Evolutionary conservation across 169 alveolate genomes (phyloP).

Genomic region (Plasmodium inui): DNA sequence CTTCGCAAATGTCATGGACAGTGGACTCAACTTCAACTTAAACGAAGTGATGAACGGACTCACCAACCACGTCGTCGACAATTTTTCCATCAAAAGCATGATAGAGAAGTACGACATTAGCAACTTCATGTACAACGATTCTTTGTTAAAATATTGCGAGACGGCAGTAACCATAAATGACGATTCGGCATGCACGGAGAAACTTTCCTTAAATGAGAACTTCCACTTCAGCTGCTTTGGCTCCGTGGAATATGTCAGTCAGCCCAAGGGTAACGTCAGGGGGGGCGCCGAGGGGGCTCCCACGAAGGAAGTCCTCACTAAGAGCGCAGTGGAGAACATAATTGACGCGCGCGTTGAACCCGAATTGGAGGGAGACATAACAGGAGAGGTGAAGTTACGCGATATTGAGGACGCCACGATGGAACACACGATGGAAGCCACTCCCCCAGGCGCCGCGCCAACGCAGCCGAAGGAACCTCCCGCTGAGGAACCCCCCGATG

Average conservation of each 20-base stretch:
- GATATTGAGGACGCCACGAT: not conserved
- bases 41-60: slow-evolving; percentile 15
- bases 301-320: not conserved
- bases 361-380: not conserved
- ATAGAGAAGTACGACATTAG: slow-evolving; percentile 63
- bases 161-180: slow-evolving; percentile 43
- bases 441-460: not conserved
- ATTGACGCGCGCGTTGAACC: not conserved
- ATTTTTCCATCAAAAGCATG: slow-evolving; percentile 12
- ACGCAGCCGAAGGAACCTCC: not conserved
- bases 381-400: not conserved
- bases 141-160: slow-evolving; percentile 58
- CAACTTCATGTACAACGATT: slow-evolving; percentile 52
- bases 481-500: not conserved
- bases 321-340: not conserved
- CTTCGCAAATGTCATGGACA: not conserved
- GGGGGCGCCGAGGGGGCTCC: not conserved
- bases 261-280: slow-evolving; percentile 8
- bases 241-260: slow-evolving; percentile 41
- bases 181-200: slow-evolving; percentile 18
- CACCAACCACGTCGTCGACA: slow-evolving; percentile 22
- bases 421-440: not conserved
- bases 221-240: slow-evolving; percentile 24
- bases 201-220: slow-evolving; percentile 11
- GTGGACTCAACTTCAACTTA: not conserved